Evolutionary conservation across 306 rosid species (phyloP).

Genomic region (Cicer arietinum): DNA sequence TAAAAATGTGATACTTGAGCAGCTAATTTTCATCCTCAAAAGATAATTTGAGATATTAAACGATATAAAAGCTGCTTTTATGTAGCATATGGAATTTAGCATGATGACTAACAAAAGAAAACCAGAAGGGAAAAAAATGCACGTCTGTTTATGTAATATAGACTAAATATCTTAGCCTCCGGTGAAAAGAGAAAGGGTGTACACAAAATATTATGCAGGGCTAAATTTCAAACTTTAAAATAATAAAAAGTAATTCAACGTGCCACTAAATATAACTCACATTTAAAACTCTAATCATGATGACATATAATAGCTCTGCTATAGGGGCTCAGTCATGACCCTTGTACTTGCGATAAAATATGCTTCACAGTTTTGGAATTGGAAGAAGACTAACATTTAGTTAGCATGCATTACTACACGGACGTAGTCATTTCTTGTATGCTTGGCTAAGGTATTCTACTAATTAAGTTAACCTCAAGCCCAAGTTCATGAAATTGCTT

Average conservation of each 20-base stretch:
- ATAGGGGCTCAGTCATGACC: background rate
- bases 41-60: slow-evolving; percentile 20
- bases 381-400: background rate
- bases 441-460: background rate
- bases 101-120: background rate
- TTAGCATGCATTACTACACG: background rate
- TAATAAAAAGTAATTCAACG: background rate
- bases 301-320: background rate
- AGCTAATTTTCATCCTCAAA: background rate
- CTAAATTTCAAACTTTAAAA: background rate
- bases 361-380: background rate
- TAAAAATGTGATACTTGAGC: slow-evolving; percentile 18
- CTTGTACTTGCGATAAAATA: background rate
- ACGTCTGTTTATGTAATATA: background rate
- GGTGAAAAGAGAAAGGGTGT: background rate
- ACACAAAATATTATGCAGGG: background rate
- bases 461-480: background rate
- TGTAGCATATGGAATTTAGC: background rate
- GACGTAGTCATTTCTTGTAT: background rate
- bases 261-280: background rate
- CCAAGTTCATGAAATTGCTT: background rate
- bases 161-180: background rate
- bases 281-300: background rate
- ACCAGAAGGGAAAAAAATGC: slow-evolving; percentile 19
- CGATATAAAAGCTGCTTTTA: background rate